Evolutionary conservation across 768 basidiomycete genomes (phyloP).

Genomic region (Russula sp.): DNA sequence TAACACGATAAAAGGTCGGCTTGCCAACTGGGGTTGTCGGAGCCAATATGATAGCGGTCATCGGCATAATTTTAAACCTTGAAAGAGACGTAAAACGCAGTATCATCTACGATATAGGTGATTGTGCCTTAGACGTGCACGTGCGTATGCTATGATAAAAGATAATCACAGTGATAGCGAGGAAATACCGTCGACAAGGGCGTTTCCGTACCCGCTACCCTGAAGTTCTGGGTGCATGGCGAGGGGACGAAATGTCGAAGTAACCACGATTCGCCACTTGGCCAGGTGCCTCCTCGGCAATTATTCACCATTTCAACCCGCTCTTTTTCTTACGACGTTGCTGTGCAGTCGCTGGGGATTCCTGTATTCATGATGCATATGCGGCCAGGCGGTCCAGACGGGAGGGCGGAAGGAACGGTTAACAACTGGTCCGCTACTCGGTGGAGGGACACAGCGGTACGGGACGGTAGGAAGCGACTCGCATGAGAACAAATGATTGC

Average conservation of each 20-base stretch:
- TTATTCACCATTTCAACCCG: not conserved
- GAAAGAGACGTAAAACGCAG: not conserved
- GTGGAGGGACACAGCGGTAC: not conserved
- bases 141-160: not conserved
- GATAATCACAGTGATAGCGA: not conserved
- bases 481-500: not conserved
- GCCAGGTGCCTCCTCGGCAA: not conserved
- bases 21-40: not conserved
- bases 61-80: no score
- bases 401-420: not conserved
- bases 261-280: not conserved
- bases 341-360: not conserved
- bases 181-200: not conserved
- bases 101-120: not conserved
- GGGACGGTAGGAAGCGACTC: not conserved
- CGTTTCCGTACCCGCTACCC: not conserved
- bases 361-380: not conserved
- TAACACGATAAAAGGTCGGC: not conserved
- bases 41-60: not conserved
- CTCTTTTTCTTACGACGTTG: not conserved
- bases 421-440: not conserved
- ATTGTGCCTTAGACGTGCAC: not conserved
- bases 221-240: not conserved
- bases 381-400: not conserved
- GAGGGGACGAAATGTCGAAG: not conserved